phyloP scores from a whole-genome alignment of 2,329 filamentous ascomycete genomes.

The Aspergillus sp. region DNA sequence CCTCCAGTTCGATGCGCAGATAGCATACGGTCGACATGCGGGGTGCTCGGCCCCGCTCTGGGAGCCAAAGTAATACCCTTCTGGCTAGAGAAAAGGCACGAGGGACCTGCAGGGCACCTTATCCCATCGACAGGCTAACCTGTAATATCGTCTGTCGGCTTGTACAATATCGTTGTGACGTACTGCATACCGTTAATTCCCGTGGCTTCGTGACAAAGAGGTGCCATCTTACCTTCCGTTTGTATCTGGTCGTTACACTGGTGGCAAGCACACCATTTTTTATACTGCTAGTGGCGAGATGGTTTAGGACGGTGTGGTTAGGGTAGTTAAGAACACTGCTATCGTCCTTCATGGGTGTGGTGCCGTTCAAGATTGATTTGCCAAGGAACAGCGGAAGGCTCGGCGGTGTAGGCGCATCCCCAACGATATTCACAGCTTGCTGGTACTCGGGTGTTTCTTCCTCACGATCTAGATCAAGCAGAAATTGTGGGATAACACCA shows the following conservation, averaged over 20 bases:
- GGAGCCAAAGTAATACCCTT: background rate
- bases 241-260: constrained; percentile 95
- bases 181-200: constrained; percentile 61
- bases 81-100: background rate
- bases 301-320: constrained; percentile 95
- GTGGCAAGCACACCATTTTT: constrained; percentile 95
- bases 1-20: background rate
- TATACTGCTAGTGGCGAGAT: constrained; percentile 95
- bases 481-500: constrained; percentile 75
- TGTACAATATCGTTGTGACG: constrained; percentile 96
- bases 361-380: constrained; percentile 91
- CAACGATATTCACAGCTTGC: constrained; percentile 72
- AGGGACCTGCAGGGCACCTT: background rate
- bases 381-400: constrained; percentile 85
- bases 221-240: constrained; percentile 65
- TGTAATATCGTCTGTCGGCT: constrained; percentile 64
- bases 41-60: background rate
- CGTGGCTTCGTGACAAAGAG: constrained; percentile 13
- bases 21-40: background rate
- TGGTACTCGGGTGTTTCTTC: constrained; percentile 76
- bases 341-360: constrained; percentile 92
- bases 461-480: constrained; percentile 79
- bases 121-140: constrained; percentile 27
- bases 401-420: constrained; percentile 80
- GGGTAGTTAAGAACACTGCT: constrained; percentile 96